A percentile compares a stretch with the other conserved stretches of the same genome.
These are phyloP conservation scores for Hypoxylon sp. DNA, from an alignment of 2,329 filamentous ascomycete species.

Conservation along the genomic window DNA sequence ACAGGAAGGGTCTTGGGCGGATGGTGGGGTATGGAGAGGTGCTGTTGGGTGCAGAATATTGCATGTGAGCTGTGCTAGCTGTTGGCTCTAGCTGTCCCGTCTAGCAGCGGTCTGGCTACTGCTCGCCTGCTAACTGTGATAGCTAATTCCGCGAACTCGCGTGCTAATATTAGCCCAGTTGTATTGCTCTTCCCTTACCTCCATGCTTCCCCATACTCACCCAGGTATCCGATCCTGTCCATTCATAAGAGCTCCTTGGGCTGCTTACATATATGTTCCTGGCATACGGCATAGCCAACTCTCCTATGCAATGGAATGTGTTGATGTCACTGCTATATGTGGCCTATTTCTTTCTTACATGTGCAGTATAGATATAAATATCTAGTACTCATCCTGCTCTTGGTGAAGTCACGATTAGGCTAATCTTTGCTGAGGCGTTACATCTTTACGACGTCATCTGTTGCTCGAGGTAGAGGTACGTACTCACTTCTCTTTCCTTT, in stretches of 20 bases:
- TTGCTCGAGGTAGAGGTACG: conserved; percentile 16
- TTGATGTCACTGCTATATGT: too few relatives aligned
- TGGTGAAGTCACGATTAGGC: conserved; percentile 26
- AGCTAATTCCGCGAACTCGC: conserved; percentile 8
- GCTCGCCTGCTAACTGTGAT: too few relatives aligned
- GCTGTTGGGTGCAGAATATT: background rate
- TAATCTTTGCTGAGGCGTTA: conserved; percentile 27
- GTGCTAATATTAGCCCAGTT: too few relatives aligned
- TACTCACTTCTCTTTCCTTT: too few relatives aligned
- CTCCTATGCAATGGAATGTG: too few relatives aligned
- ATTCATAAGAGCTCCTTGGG: too few relatives aligned
- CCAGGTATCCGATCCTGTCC: too few relatives aligned
- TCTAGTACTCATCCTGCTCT: conserved; percentile 6
- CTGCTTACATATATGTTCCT: too few relatives aligned
- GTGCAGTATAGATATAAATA: conserved; percentile 25
- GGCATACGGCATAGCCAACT: too few relatives aligned
- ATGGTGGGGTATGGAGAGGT: conserved; percentile 1
- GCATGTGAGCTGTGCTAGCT: too few relatives aligned
- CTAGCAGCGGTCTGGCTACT: too few relatives aligned
- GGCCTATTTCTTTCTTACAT: too few relatives aligned
- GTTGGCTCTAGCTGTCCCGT: background rate
- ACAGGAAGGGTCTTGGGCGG: background rate
- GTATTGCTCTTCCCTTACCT: background rate
- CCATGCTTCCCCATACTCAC: background rate
- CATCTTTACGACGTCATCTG: conserved; percentile 23